phyloP scores from a whole-genome alignment of 192 early-diverging fungal species.

The Backusella westeae region DNA sequence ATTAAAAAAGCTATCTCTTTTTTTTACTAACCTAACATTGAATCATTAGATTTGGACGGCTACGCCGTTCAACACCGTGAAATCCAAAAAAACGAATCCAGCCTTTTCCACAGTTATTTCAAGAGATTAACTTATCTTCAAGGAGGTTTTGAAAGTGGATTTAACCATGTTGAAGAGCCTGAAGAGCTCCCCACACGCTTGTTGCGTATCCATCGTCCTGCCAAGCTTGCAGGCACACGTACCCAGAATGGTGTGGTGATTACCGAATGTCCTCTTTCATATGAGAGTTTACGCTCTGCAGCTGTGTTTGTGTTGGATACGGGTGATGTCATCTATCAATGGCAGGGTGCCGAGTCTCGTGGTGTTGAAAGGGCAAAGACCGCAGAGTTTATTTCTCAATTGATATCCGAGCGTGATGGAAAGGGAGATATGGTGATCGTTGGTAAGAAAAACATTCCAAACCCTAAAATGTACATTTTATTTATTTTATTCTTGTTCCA shows the following conservation, averaged over 20 bases:
- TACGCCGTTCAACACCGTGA: conserved; percentile 76
- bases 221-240: conserved; percentile 30
- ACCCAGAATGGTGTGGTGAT: conserved; percentile 52
- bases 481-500: background rate
- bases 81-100: conserved; percentile 67
- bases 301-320: conserved; percentile 78
- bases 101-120: conserved; percentile 70
- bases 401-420: conserved; percentile 63
- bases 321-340: conserved; percentile 65
- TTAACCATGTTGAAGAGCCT: conserved; percentile 61
- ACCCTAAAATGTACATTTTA: background rate
- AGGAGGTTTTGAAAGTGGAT: conserved; percentile 74
- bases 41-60: conserved; percentile 51
- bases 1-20: background rate
- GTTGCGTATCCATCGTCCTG: conserved; percentile 51
- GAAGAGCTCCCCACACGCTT: conserved; percentile 43
- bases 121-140: conserved; percentile 47
- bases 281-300: conserved; percentile 57
- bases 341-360: conserved; percentile 60
- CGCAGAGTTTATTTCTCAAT: conserved; percentile 57
- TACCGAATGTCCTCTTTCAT: conserved; percentile 54
- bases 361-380: conserved; percentile 73
- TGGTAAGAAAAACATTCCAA: conserved; percentile 45
- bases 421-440: conserved; percentile 55
- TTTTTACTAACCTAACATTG: background rate